Conservation (phyloP, 176 grass and related monocot genomes). For the Triticum urartu region DNA sequence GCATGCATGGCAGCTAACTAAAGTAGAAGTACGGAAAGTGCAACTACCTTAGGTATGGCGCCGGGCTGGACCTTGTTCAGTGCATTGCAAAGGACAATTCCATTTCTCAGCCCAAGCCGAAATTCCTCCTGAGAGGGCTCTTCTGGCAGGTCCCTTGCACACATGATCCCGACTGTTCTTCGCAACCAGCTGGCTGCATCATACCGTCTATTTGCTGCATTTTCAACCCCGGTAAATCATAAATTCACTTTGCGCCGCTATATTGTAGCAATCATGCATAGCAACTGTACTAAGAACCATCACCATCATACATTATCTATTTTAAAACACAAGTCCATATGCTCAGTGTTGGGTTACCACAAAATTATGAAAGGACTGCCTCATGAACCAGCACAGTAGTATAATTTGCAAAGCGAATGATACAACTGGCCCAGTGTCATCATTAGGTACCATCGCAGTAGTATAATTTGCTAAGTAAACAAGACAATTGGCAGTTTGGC, state of each 20-base stretch:
- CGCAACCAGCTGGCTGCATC: conserved; percentile 80
- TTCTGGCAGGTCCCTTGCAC: conserved; percentile 68
- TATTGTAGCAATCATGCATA: background rate
- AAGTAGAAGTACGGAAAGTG: background rate
- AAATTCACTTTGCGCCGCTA: background rate
- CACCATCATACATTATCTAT: background rate
- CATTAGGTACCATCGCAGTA: background rate
- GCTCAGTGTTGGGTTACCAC: background rate
- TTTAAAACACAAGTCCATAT: background rate
- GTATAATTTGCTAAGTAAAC: background rate
- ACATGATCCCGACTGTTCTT: conserved; percentile 66
- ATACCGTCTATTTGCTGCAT: conserved; percentile 58
- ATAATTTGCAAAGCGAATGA: background rate
- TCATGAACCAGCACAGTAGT: background rate
- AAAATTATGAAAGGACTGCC: background rate
- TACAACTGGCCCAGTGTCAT: background rate
- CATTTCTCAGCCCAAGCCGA: conserved; percentile 67
- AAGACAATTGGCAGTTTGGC: background rate
- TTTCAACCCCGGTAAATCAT: background rate
- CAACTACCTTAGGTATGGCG: conserved; percentile 68
- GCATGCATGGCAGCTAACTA: background rate
- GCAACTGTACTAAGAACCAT: background rate
- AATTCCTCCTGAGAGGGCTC: conserved; percentile 91
- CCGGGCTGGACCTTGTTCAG: conserved; percentile 73
- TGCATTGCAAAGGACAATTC: conserved; percentile 89